Base-by-base conservation (phyloP, 768 basidiomycete species). In the Cystofilobasidium macerans region DNA sequence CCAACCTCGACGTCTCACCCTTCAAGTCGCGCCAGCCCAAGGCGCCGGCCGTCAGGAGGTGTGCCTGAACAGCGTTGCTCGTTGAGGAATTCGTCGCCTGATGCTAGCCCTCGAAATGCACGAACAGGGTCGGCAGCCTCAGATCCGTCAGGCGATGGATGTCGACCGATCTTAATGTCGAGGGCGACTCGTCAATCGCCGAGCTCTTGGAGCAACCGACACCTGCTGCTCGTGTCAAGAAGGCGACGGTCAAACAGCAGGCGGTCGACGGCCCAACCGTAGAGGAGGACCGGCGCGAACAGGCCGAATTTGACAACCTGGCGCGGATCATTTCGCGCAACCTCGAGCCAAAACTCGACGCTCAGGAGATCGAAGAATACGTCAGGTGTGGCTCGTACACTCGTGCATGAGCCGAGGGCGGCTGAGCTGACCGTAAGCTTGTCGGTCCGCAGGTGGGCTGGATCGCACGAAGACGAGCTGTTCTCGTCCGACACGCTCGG, bases 101-200 rank as follows among this genome's bases (percentile, higher is more conserved):
- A 8, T 36, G 28, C 14, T 36, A 20, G 7, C 2, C 4, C 36
- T 65, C 45, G 18, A 62, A 2, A 16, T 38, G 54, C 14, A 16
- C 58, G n/a, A n/a, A n/a, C 53, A 30, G 38, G 26, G 30, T 59
- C 68, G 89, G 87, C 63, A 79, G 88, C 61, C 86, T 89, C 67
- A 85, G 86, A 68, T 88, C 87, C 32, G 85, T 89, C 13, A 81
- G 86, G 33, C 81, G 84, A 22, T 89, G 86, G 87, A 88, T 89
- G 61, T 28, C 58, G 0, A 54, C 40, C 9, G 47, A 51, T 38
- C 14, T 28, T 20, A 42, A 24, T 18, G 47, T 48, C 24, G 13
- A 40, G 6, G 12, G 62, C 28, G 30, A n/a, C 3, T 9, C 20
- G 33, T 42, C 38, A 26, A 13, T 36, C 18, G 45, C 12, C 36